These are phyloP conservation scores for Leucocoprinus birnbaumii DNA, from an alignment of 768 basidiomycete species.

Conservation along the genomic window DNA sequence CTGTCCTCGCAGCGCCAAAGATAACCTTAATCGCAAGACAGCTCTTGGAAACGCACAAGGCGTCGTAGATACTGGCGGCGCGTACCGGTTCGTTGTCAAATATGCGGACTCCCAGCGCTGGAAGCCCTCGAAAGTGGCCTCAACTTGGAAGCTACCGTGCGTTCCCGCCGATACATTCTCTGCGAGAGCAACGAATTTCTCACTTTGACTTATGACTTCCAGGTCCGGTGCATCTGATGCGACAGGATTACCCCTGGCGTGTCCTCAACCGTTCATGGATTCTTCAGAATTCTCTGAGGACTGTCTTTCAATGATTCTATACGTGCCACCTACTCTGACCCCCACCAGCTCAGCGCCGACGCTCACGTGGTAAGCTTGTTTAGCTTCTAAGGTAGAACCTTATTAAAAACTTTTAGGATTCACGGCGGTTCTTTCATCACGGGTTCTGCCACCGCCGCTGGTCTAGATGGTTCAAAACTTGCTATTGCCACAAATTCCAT, in stretches of 20 bases:
- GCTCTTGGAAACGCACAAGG: conserved; percentile 58
- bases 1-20: conserved; percentile 35
- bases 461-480: conserved; percentile 75
- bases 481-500: conserved; percentile 71
- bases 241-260: conserved; percentile 61
- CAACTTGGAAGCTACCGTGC: conserved; percentile 64
- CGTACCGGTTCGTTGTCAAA: conserved; percentile 57
- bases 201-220: background rate
- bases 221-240: conserved; percentile 52
- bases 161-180: conserved; percentile 17
- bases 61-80: conserved; percentile 42
- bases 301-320: conserved; percentile 78
- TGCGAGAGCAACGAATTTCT: background rate
- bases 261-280: conserved; percentile 60
- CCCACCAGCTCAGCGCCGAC: conserved; percentile 39
- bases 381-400: background rate
- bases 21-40: conserved; percentile 33
- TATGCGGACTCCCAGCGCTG: conserved; percentile 67
- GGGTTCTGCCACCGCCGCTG: conserved; percentile 70
- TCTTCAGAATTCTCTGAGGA: conserved; percentile 63
- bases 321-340: conserved; percentile 49
- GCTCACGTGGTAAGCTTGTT: conserved; percentile 53
- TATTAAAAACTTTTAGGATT: conserved; percentile 45
- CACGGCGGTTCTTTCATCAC: conserved; percentile 81
- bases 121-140: conserved; percentile 49